Conservation (phyloP, 768 basidiomycete species). For the Ramaria sp. region DNA sequence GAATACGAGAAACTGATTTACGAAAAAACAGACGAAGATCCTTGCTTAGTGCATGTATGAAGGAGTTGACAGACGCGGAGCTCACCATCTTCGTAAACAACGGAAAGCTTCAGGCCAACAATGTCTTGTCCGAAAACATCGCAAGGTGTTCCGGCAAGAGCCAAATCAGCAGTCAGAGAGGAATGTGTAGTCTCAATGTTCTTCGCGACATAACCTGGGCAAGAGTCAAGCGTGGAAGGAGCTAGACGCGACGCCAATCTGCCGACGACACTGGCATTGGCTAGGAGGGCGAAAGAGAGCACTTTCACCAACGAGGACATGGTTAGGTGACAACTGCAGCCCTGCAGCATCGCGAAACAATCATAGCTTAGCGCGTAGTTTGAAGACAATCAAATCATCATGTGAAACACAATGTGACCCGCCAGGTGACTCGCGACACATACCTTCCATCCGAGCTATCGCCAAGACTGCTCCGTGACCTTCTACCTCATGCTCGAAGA, state of each 20-base stretch:
- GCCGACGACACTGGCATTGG: neutral
- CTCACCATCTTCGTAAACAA: constrained; percentile 49
- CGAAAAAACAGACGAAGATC: neutral
- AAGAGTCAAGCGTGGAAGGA: neutral
- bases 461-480: too few relatives aligned
- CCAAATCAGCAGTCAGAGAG: constrained; percentile 40
- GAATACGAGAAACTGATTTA: constrained; percentile 32
- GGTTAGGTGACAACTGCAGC: neutral
- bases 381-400: too few relatives aligned
- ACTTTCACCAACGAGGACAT: neutral
- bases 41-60: neutral
- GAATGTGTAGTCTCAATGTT: neutral
- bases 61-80: constrained; percentile 20
- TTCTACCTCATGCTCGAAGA: too few relatives aligned
- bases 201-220: neutral
- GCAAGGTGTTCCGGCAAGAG: constrained; percentile 45
- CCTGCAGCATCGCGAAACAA: too few relatives aligned
- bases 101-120: constrained; percentile 43
- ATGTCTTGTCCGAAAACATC: constrained; percentile 57
- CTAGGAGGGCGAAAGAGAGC: neutral
- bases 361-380: too few relatives aligned
- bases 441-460: too few relatives aligned
- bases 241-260: neutral
- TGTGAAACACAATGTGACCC: too few relatives aligned
- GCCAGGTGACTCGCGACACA: too few relatives aligned